These are phyloP conservation scores for Mikania micrantha DNA, from an alignment of 129 eudicot genomes.

Conservation along the genomic window DNA sequence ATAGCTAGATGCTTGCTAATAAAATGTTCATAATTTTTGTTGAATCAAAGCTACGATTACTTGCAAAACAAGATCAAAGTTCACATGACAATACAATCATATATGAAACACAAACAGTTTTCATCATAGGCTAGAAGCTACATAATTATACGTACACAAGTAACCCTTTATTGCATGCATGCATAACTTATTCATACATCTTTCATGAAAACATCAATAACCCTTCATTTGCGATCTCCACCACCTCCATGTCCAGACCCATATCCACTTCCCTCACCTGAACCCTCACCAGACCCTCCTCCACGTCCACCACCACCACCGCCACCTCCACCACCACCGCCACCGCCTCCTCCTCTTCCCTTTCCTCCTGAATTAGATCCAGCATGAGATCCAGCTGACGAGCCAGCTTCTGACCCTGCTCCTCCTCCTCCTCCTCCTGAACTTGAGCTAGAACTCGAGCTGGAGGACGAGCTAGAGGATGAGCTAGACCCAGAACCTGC, in stretches of 20 bases:
- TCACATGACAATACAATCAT: background rate
- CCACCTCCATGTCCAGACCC: conserved; percentile 61
- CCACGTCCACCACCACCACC: conserved; percentile 28
- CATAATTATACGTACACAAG: background rate
- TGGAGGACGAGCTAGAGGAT: conserved; percentile 31
- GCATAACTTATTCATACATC: conserved; percentile 6
- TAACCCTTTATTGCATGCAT: background rate
- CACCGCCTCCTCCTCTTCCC: conserved; percentile 12
- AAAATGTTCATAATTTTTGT: background rate
- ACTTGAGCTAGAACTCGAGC: conserved; percentile 41
- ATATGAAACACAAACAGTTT: background rate
- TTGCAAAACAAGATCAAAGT: background rate
- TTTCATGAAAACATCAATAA: background rate
- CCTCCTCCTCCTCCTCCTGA: conserved; percentile 46
- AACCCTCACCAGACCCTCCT: conserved; percentile 27
- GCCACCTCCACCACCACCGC: conserved; percentile 6
- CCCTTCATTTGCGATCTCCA: conserved; percentile 31
- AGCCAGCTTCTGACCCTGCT: conserved; percentile 49
- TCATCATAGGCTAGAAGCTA: background rate
- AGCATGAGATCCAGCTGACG: conserved; percentile 58
- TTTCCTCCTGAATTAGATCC: conserved; percentile 35
- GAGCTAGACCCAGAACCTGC: conserved; percentile 28
- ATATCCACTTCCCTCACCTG: conserved; percentile 63
- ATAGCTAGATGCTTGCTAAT: background rate
- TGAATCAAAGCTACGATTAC: background rate